phyloP scores from a whole-genome alignment of 345 rosid genomes.

The Geranium brycei region DNA sequence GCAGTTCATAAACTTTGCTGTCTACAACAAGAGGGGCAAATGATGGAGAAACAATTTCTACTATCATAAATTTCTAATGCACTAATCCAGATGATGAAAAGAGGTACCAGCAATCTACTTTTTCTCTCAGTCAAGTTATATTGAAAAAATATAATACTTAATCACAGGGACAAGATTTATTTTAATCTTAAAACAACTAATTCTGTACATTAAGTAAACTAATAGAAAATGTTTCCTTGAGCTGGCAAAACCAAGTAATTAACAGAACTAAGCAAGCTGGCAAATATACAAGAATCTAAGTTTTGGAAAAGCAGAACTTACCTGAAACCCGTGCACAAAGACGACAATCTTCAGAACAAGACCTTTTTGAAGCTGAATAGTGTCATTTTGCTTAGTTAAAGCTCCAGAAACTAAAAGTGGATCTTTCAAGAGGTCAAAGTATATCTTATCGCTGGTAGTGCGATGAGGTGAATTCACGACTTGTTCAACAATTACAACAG shows the following conservation, averaged over 20 bases:
- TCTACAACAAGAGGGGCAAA: too few relatives aligned
- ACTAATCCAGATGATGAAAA: background rate
- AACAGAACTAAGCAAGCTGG: background rate
- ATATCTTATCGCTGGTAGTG: conserved; percentile 61
- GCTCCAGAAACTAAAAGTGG: conserved; percentile 5
- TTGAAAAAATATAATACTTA: too few relatives aligned
- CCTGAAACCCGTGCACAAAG: conserved; percentile 98
- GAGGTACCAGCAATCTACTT: background rate
- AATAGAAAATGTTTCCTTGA: background rate
- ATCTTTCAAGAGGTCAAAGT: conserved; percentile 48
- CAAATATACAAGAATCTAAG: background rate
- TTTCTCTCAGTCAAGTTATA: background rate
- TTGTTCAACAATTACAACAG: conserved; percentile 69
- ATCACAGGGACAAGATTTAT: background rate
- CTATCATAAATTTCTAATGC: too few relatives aligned
- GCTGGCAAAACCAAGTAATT: conserved; percentile 1
- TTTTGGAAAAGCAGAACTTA: conserved; percentile 17
- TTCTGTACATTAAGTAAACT: background rate
- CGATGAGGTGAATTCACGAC: conserved; percentile 80
- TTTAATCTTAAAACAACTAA: background rate
- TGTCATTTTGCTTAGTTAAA: conserved; percentile 20
- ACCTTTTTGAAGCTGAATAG: conserved; percentile 8
- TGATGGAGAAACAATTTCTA: too few relatives aligned
- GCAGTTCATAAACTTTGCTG: background rate
- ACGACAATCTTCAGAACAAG: conserved; percentile 54